These are phyloP conservation scores for Aspergillus campestris DNA, from an alignment of 495 filamentous ascomycete species.

Conservation along the genomic window DNA sequence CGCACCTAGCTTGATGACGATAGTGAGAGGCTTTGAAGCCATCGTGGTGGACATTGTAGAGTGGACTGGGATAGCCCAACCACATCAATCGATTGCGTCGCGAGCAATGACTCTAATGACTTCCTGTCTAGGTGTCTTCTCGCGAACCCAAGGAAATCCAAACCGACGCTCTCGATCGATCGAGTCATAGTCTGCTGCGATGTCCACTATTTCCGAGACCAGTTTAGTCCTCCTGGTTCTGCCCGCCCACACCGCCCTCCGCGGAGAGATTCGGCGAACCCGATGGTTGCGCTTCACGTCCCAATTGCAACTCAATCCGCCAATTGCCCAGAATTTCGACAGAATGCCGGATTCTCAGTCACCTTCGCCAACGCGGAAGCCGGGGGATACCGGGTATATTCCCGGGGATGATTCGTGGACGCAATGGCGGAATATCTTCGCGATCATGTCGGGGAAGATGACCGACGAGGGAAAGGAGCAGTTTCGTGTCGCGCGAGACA, in stretches of 20 bases:
- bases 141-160: too few relatives aligned
- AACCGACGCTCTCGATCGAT: too few relatives aligned
- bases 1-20: slow-evolving; percentile 93
- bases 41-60: slow-evolving; percentile 11
- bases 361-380: slow-evolving; percentile 1
- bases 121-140: too few relatives aligned
- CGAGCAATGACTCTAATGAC: too few relatives aligned
- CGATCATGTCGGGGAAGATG: slow-evolving; percentile 61
- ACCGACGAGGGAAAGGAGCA: slow-evolving; percentile 57
- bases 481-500: slow-evolving; percentile 62
- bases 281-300: neutral
- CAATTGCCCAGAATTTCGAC: neutral
- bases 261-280: slow-evolving; percentile 22
- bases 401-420: slow-evolving; percentile 54
- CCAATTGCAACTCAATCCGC: neutral
- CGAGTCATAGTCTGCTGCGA: neutral
- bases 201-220: neutral
- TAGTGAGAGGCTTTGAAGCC: slow-evolving; percentile 43
- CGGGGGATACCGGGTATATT: slow-evolving; percentile 31
- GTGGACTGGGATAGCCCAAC: neutral
- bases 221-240: slow-evolving; percentile 21
- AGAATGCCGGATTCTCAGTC: slow-evolving; percentile 30
- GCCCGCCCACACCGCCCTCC: slow-evolving; percentile 24
- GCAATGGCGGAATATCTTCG: slow-evolving; percentile 74
- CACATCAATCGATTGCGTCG: neutral